Evolutionary conservation across 192 early-diverging fungal genomes (phyloP).

Genomic region (Entomortierella chlamydospora): DNA sequence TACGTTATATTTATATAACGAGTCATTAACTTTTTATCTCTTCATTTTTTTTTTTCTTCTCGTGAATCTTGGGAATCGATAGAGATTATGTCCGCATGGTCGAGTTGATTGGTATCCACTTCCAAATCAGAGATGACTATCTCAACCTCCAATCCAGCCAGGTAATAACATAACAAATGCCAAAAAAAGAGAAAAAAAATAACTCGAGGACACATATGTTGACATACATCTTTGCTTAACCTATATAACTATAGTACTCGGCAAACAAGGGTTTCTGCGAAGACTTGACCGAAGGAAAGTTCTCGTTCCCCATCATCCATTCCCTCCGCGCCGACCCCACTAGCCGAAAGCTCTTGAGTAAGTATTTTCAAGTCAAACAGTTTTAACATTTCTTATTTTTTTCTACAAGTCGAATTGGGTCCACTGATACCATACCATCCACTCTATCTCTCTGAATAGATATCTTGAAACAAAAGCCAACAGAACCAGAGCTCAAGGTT

Average conservation of each 20-base stretch:
- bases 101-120: slow-evolving; percentile 91
- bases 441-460: too few species aligned
- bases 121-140: slow-evolving; percentile 98
- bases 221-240: too few species aligned
- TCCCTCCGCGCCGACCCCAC: slow-evolving; percentile 73
- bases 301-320: slow-evolving; percentile 94
- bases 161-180: too few species aligned
- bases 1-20: too few species aligned
- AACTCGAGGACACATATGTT: too few species aligned
- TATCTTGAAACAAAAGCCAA: slow-evolving; percentile 91
- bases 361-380: slow-evolving; percentile 15
- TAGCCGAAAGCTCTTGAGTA: slow-evolving; percentile 82
- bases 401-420: too few species aligned
- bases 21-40: too few species aligned
- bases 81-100: slow-evolving; percentile 87
- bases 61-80: too few species aligned
- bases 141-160: slow-evolving; percentile 90
- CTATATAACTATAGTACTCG: slow-evolving; percentile 84
- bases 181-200: background rate
- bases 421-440: too few species aligned
- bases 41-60: too few species aligned
- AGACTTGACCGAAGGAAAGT: slow-evolving; percentile 99
- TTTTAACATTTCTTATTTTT: too few species aligned
- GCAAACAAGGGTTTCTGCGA: slow-evolving; percentile 98
- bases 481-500: slow-evolving; percentile 83